A percentile compares a stretch with the other conserved stretches of the same genome.
These are phyloP conservation scores for Xylaria arbuscula DNA, from an alignment of 2,329 filamentous ascomycete genomes.

Conservation along the genomic window DNA sequence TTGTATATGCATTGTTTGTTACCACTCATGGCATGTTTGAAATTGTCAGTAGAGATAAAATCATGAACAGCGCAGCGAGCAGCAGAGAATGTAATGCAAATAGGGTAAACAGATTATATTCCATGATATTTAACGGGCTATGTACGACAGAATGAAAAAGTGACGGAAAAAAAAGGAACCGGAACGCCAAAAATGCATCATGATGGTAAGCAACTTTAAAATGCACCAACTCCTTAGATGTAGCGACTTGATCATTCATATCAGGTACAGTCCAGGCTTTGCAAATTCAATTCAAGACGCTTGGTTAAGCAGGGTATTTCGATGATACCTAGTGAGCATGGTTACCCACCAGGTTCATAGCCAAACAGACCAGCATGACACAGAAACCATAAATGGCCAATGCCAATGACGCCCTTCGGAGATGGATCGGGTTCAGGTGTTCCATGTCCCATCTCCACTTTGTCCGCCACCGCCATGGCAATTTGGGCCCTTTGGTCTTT, in stretches of 20 bases:
- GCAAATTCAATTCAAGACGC: constrained; percentile 11
- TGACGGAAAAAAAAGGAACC: constrained; percentile 9
- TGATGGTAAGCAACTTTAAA: constrained; percentile 14
- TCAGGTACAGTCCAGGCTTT: constrained; percentile 3
- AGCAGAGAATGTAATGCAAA: background rate
- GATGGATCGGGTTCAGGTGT: constrained; percentile 70
- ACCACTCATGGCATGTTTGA: background rate
- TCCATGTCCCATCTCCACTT: constrained; percentile 70
- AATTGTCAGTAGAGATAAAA: background rate
- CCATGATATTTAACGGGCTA: constrained; percentile 20
- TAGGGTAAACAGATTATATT: constrained; percentile 9
- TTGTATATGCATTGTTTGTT: background rate
- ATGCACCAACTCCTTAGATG: constrained; percentile 29
- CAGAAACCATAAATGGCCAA: constrained; percentile 84
- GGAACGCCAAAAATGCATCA: constrained; percentile 42
- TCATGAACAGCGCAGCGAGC: background rate
- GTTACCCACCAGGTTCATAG: constrained; percentile 85
- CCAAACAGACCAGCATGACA: constrained; percentile 90
- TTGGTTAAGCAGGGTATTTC: background rate
- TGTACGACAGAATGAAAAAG: constrained; percentile 32
- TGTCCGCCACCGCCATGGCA: constrained; percentile 63
- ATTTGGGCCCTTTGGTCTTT: constrained; percentile 51
- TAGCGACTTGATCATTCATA: constrained; percentile 8
- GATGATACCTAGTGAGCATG: constrained; percentile 64
- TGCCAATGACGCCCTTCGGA: constrained; percentile 79